Conservation (phyloP, 345 rosid species). For the Populus simonii region DNA sequence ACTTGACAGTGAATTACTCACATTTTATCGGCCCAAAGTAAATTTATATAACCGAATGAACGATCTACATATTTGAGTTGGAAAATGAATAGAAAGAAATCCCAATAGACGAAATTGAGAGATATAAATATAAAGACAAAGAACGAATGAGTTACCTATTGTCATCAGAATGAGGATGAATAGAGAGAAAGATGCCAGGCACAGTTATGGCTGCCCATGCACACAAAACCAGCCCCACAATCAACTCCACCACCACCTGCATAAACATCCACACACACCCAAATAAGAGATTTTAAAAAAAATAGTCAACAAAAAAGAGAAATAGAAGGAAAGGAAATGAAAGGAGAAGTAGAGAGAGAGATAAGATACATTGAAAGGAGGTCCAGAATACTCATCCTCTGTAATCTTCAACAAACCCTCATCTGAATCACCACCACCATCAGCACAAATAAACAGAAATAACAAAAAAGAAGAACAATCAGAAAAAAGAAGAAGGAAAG, state of each 20-base stretch:
- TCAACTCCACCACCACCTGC: constrained; percentile 77
- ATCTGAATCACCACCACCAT: constrained; percentile 41
- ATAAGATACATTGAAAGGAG: constrained; percentile 57
- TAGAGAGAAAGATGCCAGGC: constrained; percentile 81
- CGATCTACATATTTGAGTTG: not conserved
- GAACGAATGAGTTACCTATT: constrained; percentile 52
- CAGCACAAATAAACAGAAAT: not conserved
- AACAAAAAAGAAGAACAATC: not conserved
- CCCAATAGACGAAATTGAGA: not conserved
- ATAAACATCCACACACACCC: constrained; percentile 2
- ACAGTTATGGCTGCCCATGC: constrained; percentile 89
- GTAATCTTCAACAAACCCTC: constrained; percentile 84
- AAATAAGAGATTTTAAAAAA: not conserved
- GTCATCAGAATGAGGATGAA: constrained; percentile 88
- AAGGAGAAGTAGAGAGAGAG: not conserved
- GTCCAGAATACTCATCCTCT: constrained; percentile 85
- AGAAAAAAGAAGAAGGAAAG: not conserved
- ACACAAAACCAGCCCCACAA: constrained; percentile 67
- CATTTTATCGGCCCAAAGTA: not conserved
- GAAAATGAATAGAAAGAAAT: not conserved
- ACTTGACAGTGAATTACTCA: not conserved
- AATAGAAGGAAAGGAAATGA: constrained; percentile 1
- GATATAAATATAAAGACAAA: not conserved
- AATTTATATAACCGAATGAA: too few relatives aligned
- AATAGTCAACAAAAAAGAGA: not conserved